These are phyloP conservation scores for Leccinum boreale DNA, from an alignment of 768 basidiomycete species.

Conservation along the genomic window DNA sequence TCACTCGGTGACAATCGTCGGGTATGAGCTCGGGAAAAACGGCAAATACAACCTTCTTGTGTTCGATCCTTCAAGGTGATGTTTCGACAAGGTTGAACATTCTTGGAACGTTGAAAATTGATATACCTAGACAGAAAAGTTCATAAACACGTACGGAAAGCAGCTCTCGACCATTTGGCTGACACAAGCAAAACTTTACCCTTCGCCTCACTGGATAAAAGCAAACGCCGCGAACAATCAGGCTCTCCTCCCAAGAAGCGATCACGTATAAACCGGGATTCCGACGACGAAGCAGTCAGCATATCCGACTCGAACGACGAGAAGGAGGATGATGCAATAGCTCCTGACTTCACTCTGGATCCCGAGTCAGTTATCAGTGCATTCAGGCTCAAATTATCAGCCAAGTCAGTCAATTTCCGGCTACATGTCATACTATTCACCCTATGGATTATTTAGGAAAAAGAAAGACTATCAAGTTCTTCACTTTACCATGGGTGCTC, in stretches of 20 bases:
- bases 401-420: slow-evolving; percentile 36
- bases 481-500: slow-evolving; percentile 70
- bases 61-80: slow-evolving; percentile 75
- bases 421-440: not conserved
- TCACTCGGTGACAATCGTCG: slow-evolving; percentile 85
- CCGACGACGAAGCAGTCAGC: slow-evolving; percentile 29
- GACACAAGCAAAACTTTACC: slow-evolving; percentile 11
- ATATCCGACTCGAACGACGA: slow-evolving; percentile 20
- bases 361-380: slow-evolving; percentile 37
- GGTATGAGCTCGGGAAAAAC: slow-evolving; percentile 66
- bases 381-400: slow-evolving; percentile 45
- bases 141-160: slow-evolving; percentile 15
- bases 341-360: slow-evolving; percentile 19
- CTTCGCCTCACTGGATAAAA: slow-evolving; percentile 7
- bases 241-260: slow-evolving; percentile 28
- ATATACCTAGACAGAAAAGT: slow-evolving; percentile 11
- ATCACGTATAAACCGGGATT: slow-evolving; percentile 12
- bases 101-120: not conserved
- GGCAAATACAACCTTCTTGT: slow-evolving; percentile 62
- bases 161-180: slow-evolving; percentile 14
- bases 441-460: slow-evolving; percentile 12
- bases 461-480: slow-evolving; percentile 75
- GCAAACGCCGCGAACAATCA: slow-evolving; percentile 24
- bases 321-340: not conserved
- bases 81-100: slow-evolving; percentile 4